Conservation (phyloP, 768 basidiomycete genomes). For the Suillus placidus region DNA sequence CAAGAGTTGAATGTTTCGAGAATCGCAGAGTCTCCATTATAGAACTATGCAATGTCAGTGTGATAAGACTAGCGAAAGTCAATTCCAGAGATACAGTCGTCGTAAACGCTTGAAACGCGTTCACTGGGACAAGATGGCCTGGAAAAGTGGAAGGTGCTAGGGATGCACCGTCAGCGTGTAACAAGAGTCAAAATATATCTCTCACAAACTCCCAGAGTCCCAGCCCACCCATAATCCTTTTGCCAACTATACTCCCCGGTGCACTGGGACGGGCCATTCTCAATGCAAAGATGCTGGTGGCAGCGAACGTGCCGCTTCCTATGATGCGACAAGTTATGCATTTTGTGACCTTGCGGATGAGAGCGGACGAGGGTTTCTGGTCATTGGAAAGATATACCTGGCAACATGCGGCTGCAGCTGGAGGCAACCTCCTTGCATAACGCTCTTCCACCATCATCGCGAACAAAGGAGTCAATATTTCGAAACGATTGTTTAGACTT, state of each 20-base stretch:
- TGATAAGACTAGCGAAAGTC: background rate
- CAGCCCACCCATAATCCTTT: conserved; percentile 60
- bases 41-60: background rate
- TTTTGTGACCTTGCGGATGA: conserved; percentile 2
- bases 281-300: conserved; percentile 68
- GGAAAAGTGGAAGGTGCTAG: background rate
- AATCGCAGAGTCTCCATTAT: background rate
- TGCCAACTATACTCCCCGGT: conserved; percentile 62
- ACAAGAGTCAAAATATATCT: conserved; percentile 2
- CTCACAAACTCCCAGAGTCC: conserved; percentile 69
- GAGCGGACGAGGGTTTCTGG: background rate
- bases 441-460: background rate
- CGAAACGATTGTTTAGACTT: no score
- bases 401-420: no score
- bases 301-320: conserved; percentile 63
- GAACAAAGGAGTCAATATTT: background rate
- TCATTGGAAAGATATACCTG: background rate
- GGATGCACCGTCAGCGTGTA: conserved; percentile 15
- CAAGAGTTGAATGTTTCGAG: background rate
- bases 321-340: conserved; percentile 71
- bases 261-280: conserved; percentile 63
- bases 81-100: background rate
- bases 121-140: background rate
- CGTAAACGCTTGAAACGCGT: background rate
- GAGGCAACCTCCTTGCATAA: background rate